Percentiles rank a stretch among this genome's conserved stretches.
These are phyloP conservation scores for Mucor irregularis DNA, from an alignment of 371 early-diverging fungal genomes.

Conservation along the genomic window DNA sequence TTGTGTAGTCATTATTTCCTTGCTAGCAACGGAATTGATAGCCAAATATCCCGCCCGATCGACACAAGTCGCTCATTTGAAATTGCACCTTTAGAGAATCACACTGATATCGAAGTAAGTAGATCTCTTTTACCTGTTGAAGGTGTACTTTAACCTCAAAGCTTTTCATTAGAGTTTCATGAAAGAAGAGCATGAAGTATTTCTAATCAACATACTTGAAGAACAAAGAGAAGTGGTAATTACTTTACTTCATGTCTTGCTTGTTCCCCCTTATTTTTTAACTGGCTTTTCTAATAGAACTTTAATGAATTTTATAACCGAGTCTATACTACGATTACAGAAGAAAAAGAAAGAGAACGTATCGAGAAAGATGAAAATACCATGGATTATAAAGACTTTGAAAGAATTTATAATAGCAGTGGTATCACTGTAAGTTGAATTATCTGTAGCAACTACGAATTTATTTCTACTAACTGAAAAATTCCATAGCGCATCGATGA, in stretches of 20 bases:
- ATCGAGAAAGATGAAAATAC: slow-evolving; percentile 1
- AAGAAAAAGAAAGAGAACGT: not conserved
- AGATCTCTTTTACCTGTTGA: not conserved
- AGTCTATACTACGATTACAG: not conserved
- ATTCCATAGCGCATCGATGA: slow-evolving; percentile 15
- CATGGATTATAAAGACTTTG: slow-evolving; percentile 2
- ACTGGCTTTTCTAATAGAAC: slow-evolving; percentile 4
- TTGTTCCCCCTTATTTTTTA: not conserved
- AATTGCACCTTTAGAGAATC: slow-evolving; percentile 3
- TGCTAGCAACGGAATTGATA: slow-evolving; percentile 40
- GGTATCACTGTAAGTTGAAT: slow-evolving; percentile 12
- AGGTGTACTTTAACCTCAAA: not conserved
- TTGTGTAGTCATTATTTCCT: slow-evolving; percentile 48
- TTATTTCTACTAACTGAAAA: not conserved
- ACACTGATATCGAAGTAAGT: slow-evolving; percentile 21
- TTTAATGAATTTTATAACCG: slow-evolving; percentile 2
- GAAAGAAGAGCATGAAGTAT: slow-evolving; percentile 18
- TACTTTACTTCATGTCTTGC: not conserved
- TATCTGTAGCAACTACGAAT: no score
- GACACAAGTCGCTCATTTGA: slow-evolving; percentile 8
- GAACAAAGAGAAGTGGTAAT: slow-evolving; percentile 9
- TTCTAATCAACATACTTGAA: slow-evolving; percentile 15
- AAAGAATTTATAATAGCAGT: not conserved
- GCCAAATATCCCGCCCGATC: slow-evolving; percentile 7
- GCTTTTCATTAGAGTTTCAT: slow-evolving; percentile 10